Evolutionary conservation across 1,284 basidiomycete genomes (phyloP).

Genomic region (Heterobasidion annosum): DNA sequence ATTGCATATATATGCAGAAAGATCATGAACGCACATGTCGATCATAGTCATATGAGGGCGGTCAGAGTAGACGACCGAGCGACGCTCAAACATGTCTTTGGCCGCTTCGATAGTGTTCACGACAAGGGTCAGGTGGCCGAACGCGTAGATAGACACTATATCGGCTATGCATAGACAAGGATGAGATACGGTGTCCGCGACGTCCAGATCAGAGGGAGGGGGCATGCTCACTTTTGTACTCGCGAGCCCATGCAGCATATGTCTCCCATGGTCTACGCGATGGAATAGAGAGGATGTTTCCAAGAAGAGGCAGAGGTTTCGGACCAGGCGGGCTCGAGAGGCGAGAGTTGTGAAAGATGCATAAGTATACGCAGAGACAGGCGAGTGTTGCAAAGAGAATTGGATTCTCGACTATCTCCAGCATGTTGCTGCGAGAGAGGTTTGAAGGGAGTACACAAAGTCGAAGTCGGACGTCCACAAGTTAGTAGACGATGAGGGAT

Average conservation of each 20-base stretch:
- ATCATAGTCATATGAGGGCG: not conserved
- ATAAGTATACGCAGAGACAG: too few species aligned
- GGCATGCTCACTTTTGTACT: not conserved
- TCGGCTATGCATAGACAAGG: not conserved
- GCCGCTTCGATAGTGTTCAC: not conserved
- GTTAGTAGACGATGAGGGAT: too few species aligned
- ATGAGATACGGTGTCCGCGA: not conserved
- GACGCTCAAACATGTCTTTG: not conserved
- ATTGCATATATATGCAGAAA: not conserved
- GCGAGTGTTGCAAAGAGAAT: too few species aligned
- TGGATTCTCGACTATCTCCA: too few species aligned
- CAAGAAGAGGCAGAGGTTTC: not conserved
- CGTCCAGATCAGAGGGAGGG: not conserved
- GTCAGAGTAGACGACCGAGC: not conserved
- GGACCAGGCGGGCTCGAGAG: not conserved
- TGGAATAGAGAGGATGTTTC: not conserved
- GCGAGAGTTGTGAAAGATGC: too few species aligned
- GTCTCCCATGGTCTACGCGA: not conserved
- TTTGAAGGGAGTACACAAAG: too few species aligned
- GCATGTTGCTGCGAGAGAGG: too few species aligned
- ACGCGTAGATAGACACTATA: not conserved
- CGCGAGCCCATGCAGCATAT: not conserved
- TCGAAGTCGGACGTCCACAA: too few species aligned
- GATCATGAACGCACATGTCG: not conserved
- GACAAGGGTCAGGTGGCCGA: not conserved